These are phyloP conservation scores for Phytophthora brassicae DNA, from an alignment of 352 stramenopile species.

Conservation along the genomic window DNA sequence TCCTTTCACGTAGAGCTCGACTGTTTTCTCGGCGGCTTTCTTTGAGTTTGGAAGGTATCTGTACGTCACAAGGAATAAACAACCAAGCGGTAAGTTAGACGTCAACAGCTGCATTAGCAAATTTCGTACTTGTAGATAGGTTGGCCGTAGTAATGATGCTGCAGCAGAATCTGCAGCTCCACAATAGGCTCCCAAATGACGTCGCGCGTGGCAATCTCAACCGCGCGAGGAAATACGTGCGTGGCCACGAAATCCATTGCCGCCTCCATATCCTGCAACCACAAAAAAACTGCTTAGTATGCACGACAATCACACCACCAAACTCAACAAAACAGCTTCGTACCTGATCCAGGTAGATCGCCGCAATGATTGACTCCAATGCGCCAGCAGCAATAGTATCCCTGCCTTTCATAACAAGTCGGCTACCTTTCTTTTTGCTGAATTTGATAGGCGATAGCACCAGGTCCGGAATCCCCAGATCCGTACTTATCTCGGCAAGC, in stretches of 20 bases:
- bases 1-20: slow-evolving; percentile 67
- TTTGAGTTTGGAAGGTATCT: slow-evolving; percentile 60
- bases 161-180: slow-evolving; percentile 70
- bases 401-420: slow-evolving; percentile 49
- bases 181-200: slow-evolving; percentile 58
- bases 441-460: slow-evolving; percentile 62
- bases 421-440: slow-evolving; percentile 28
- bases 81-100: neutral
- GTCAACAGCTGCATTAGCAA: neutral
- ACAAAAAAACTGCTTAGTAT: neutral
- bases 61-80: slow-evolving; percentile 3
- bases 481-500: slow-evolving; percentile 61
- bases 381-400: slow-evolving; percentile 75
- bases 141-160: slow-evolving; percentile 62
- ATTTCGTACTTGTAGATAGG: slow-evolving; percentile 63
- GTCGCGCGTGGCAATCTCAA: slow-evolving; percentile 56
- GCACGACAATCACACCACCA: neutral
- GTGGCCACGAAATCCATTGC: slow-evolving; percentile 69
- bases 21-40: slow-evolving; percentile 46
- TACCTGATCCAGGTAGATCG: slow-evolving; percentile 74
- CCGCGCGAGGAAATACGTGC: slow-evolving; percentile 56
- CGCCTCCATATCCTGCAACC: slow-evolving; percentile 51
- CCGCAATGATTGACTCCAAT: slow-evolving; percentile 77
- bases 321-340: neutral
- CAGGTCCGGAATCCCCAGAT: slow-evolving; percentile 61